phyloP scores from a whole-genome alignment of 306 rosid genomes.

The Ochetophila trinervis region DNA sequence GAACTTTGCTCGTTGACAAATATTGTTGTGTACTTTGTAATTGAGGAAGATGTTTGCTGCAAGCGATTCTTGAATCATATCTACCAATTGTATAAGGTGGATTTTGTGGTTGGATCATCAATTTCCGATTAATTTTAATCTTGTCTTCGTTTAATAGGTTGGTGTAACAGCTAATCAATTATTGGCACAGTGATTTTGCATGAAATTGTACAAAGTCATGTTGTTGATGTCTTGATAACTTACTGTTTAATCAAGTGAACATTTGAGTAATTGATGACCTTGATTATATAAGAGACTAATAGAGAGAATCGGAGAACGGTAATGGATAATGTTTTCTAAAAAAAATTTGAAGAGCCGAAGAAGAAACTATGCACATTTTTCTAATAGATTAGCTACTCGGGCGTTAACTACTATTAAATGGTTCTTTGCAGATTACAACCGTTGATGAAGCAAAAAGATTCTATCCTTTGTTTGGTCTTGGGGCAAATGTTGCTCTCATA shows the following conservation, averaged over 20 bases:
- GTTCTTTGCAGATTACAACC: conserved; percentile 69
- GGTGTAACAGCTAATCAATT: too few species aligned
- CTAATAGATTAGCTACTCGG: background rate
- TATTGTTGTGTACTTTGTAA: background rate
- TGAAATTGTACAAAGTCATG: background rate
- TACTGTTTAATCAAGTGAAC: too few species aligned
- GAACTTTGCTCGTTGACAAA: too few species aligned
- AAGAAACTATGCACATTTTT: background rate
- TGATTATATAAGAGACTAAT: too few species aligned
- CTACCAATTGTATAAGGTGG: background rate
- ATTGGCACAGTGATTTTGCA: too few species aligned
- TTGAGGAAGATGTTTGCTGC: background rate
- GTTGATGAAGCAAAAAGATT: conserved; percentile 86
- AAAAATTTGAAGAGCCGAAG: too few species aligned
- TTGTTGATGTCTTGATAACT: background rate
- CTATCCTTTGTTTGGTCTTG: conserved; percentile 91
- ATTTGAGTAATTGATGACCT: too few species aligned
- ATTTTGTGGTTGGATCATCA: background rate
- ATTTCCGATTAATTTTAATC: too few species aligned
- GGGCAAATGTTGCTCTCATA: conserved; percentile 86
- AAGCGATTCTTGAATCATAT: background rate
- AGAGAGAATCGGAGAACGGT: too few species aligned
- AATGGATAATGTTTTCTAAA: too few species aligned
- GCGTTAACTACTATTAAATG: conserved; percentile 18
- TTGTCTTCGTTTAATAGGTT: too few species aligned